Base-by-base conservation (phyloP, 345 rosid genomes). In the Linum lewisii region DNA sequence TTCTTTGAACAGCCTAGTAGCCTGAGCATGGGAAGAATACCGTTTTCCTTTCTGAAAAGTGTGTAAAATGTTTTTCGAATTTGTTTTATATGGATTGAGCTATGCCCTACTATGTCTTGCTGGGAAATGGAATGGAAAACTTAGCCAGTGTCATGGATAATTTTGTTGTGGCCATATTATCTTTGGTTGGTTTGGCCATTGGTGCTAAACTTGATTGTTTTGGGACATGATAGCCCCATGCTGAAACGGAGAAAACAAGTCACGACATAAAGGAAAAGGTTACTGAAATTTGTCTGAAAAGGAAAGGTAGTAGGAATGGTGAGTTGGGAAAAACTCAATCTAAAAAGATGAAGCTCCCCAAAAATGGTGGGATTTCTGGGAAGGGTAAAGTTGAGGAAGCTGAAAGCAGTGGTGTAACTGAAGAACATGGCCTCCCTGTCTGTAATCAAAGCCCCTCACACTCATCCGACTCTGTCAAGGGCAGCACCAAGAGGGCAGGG, bases 381-480 rank as follows among this genome's bases (percentile, higher is more conserved):
- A 42, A 42, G 47, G 18, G 47, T 42, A 11, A 6, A 11, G 47
- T 3, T 11, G 47, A 42, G 14, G 47, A 16, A 42, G 15, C 47
- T 4, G 47, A 42, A 49, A 83, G 74, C 76, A 85, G 93, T 77
- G 73, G 68, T 20, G 63, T 87, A 44, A 79, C 93, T 0, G 79
- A 81, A 64, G 97, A 90, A 56, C 84, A 78, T 57, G 81, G 67
- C 7, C 77, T 60, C 21, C 84, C 89, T 15, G 71, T 75, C 22
- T 64, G 58, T 58, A 21, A 59, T 0, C 69, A 60, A 53, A 69
- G 53, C 13, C 66, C 29, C 5, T 72, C 78, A 2, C 77, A 73
- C 52, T 20, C 73, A 10, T 76, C 87, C 23, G 88, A 83, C 50
- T 76, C 79, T 13, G 73, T 67, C 13, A 73, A 73, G 49, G 77